Base-by-base conservation (phyloP, 1,284 basidiomycete species). In the Trametes polyzona region DNA sequence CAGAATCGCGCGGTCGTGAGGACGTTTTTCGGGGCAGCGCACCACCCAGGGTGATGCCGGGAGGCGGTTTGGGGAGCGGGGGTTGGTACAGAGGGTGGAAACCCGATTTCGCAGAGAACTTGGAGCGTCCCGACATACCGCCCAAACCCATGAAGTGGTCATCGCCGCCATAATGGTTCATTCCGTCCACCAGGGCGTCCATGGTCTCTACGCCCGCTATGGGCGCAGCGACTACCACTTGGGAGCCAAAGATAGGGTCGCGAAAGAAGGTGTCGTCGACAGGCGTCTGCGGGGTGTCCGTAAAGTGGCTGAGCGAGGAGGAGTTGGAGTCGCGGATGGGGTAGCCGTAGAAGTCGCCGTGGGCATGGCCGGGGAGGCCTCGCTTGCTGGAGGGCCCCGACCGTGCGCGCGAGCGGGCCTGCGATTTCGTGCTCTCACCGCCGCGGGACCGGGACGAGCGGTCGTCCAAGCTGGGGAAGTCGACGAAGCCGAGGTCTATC, bases 161-260 rank as follows among this genome's bases (percentile, higher is more conserved):
- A 61, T 78, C 83, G 42, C 69, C 71, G 27, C 58, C 58, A 47
- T 58, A 73, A 70, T 41, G 85, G 66, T 92, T 92, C 88, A 94
- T 92, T 11, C 87, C 87, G 63, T 92, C 91, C 14, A 93, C 91
- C 52, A 94, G 74, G 14, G 90, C 90, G 68, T 94, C 92, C 86
- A 93, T 89, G 9, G 84, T 84, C 72, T 92, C 90, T 14, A 93
- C 90, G 8, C 88, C 89, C 4, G 88, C 71, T 8, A 89, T 75
- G 10, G 90, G 88, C 21, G 90, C 89, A 33, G 89, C 82, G 14
- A 93, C 88, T 35, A 90, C 71, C n/a, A 86, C 84, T 17, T 86
- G 80, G 57, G 87, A 83, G 44, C 78, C 69, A 39, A 82, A 78
- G 47, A 80, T 72, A 9, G 77, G 79, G 42, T 78, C 76, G 40